Evolutionary conservation across 2,329 filamentous ascomycete genomes (phyloP).

Genomic region (Rutstroemia sp.): DNA sequence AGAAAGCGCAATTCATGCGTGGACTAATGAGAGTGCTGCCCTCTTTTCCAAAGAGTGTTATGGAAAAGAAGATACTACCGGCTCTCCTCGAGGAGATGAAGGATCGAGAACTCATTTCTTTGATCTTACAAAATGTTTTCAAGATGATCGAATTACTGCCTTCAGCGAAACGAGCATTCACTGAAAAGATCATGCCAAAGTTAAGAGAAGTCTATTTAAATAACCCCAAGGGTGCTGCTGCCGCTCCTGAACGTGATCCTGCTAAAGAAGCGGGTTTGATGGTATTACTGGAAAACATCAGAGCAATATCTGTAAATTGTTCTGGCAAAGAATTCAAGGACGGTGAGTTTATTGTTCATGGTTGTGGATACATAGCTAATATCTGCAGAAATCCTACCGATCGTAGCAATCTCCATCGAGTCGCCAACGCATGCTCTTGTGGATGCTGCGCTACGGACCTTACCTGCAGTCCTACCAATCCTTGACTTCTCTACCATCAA

Average conservation of each 20-base stretch:
- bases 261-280: slow-evolving; percentile 84
- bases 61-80: slow-evolving; percentile 90
- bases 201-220: slow-evolving; percentile 76
- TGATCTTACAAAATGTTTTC: slow-evolving; percentile 88
- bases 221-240: slow-evolving; percentile 35
- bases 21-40: slow-evolving; percentile 80
- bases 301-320: slow-evolving; percentile 69
- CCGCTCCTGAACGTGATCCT: slow-evolving; percentile 64
- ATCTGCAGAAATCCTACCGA: slow-evolving; percentile 69
- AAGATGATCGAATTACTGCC: slow-evolving; percentile 77
- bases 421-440: slow-evolving; percentile 85
- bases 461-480: slow-evolving; percentile 75
- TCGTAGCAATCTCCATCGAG: slow-evolving; percentile 76
- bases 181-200: slow-evolving; percentile 77
- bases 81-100: slow-evolving; percentile 90
- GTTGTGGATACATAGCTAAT: slow-evolving; percentile 20
- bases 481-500: slow-evolving; percentile 97
- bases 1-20: slow-evolving; percentile 87
- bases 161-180: slow-evolving; percentile 69
- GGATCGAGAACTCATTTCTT: slow-evolving; percentile 75
- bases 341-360: slow-evolving; percentile 42
- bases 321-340: slow-evolving; percentile 93
- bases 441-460: slow-evolving; percentile 71
- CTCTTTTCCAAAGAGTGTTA: slow-evolving; percentile 86
- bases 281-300: slow-evolving; percentile 80